Evolutionary conservation across 164 flowering plant genomes (phyloP).

Genomic region (Berberis vulgaris): DNA sequence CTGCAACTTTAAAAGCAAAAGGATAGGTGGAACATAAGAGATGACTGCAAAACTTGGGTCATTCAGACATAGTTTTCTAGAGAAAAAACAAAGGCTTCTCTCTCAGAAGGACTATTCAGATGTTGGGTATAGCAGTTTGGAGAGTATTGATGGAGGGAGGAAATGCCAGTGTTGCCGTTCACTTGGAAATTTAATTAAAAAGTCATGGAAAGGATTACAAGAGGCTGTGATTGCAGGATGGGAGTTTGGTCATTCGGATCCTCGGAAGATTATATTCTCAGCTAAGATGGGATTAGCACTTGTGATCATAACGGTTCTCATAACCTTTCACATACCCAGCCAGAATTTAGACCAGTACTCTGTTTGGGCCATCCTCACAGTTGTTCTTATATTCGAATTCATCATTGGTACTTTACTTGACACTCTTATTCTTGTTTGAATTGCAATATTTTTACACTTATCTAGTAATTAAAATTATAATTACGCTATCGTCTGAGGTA

Average conservation of each 20-base stretch:
- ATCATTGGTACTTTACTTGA: constrained; percentile 47
- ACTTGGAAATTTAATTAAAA: not conserved
- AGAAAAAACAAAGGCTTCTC: constrained; percentile 14
- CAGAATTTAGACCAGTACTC: constrained; percentile 36
- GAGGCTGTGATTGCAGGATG: constrained; percentile 25
- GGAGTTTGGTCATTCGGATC: constrained; percentile 59
- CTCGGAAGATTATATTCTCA: constrained; percentile 50
- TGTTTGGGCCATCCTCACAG: constrained; percentile 80
- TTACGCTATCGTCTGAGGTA: too few relatives aligned
- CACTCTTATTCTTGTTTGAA: too few relatives aligned
- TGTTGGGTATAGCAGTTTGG: constrained; percentile 2
- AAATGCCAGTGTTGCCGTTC: not conserved
- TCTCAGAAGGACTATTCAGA: not conserved
- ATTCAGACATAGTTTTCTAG: constrained; percentile 26
- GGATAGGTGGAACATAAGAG: not conserved
- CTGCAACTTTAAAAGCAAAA: not conserved
- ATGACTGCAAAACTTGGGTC: constrained; percentile 19
- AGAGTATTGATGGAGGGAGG: not conserved
- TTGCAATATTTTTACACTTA: too few relatives aligned
- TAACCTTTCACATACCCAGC: constrained; percentile 55
- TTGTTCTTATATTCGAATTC: constrained; percentile 77
- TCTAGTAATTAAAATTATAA: too few relatives aligned
- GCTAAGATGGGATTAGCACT: constrained; percentile 68
- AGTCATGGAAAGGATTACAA: constrained; percentile 3
- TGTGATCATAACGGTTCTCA: constrained; percentile 46